Percentiles rank a stretch among this genome's conserved stretches.
These are phyloP conservation scores for Rutidosis leptorrhynchoides DNA, from an alignment of 129 eudicot species.

Conservation along the genomic window DNA sequence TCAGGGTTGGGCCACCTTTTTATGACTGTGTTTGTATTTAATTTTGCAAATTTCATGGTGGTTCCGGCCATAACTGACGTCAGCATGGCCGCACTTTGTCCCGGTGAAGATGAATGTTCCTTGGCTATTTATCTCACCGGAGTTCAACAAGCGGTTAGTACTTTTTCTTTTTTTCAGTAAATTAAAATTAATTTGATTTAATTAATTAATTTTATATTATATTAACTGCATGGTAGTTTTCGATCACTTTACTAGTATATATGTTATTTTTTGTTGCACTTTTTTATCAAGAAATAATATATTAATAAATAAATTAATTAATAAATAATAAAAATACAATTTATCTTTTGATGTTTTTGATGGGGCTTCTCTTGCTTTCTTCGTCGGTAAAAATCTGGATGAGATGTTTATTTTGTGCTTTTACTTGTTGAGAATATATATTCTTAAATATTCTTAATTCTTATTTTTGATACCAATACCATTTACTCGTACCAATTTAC, in stretches of 20 bases:
- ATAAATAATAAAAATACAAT: not conserved
- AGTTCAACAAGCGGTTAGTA: constrained; percentile 43
- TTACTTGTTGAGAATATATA: not conserved
- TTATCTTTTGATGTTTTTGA: constrained; percentile 3
- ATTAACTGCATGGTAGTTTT: not conserved
- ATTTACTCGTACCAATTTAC: no score
- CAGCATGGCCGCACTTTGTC: constrained; percentile 60
- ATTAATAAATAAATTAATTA: not conserved
- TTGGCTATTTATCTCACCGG: constrained; percentile 61
- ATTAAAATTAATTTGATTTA: not conserved
- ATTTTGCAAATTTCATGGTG: constrained; percentile 56
- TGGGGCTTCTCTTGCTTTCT: constrained; percentile 21
- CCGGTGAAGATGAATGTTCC: constrained; percentile 64
- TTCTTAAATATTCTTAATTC: not conserved
- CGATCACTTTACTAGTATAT: not conserved
- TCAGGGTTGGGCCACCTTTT: constrained; percentile 52
- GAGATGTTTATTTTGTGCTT: not conserved
- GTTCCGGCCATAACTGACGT: constrained; percentile 67
- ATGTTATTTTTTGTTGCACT: constrained; percentile 1
- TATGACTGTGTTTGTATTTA: constrained; percentile 50
- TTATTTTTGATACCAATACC: no score
- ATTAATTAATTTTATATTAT: no score
- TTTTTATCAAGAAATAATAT: constrained; percentile 11
- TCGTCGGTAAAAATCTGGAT: constrained; percentile 20
- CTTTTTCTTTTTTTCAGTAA: not conserved